Evolutionary conservation across 2,329 filamentous ascomycete species (phyloP).

Genomic region (Dactylellina parvicollis): DNA sequence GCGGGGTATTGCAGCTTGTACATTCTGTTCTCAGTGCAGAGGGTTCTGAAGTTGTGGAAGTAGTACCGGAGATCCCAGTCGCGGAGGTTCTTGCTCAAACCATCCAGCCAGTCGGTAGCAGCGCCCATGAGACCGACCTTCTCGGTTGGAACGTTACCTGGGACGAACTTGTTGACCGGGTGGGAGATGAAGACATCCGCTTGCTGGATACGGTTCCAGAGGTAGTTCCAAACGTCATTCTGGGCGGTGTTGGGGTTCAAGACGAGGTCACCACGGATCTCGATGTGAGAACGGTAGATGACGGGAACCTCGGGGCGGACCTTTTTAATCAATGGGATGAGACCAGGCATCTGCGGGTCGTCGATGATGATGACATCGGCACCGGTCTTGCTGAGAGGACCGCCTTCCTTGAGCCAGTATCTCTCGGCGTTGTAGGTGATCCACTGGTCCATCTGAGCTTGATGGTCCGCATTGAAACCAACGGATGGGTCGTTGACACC

Average conservation of each 20-base stretch:
- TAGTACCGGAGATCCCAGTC: conserved; percentile 78
- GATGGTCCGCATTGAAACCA: conserved; percentile 72
- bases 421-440: conserved; percentile 76
- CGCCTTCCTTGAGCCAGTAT: conserved; percentile 76
- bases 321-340: conserved; percentile 79
- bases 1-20: conserved; percentile 69
- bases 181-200: conserved; percentile 85
- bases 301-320: conserved; percentile 77
- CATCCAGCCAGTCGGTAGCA: conserved; percentile 85
- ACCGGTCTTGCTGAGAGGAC: conserved; percentile 76
- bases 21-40: conserved; percentile 71
- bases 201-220: conserved; percentile 76
- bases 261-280: conserved; percentile 79
- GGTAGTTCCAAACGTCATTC: conserved; percentile 76
- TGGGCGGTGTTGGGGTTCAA: conserved; percentile 73
- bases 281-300: conserved; percentile 83
- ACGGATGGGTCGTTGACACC: conserved; percentile 75
- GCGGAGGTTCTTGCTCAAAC: conserved; percentile 78
- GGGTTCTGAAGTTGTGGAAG: conserved; percentile 74
- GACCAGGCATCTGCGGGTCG: conserved; percentile 83
- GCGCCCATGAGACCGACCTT: conserved; percentile 81
- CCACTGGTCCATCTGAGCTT: conserved; percentile 74
- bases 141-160: conserved; percentile 71
- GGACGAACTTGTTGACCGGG: conserved; percentile 79
- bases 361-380: conserved; percentile 82